A percentile compares a stretch with the other conserved stretches of the same genome.
These are phyloP conservation scores for Asterochloris sp. DNA, from an alignment of 139 green algal genomes.

Conservation along the genomic window DNA sequence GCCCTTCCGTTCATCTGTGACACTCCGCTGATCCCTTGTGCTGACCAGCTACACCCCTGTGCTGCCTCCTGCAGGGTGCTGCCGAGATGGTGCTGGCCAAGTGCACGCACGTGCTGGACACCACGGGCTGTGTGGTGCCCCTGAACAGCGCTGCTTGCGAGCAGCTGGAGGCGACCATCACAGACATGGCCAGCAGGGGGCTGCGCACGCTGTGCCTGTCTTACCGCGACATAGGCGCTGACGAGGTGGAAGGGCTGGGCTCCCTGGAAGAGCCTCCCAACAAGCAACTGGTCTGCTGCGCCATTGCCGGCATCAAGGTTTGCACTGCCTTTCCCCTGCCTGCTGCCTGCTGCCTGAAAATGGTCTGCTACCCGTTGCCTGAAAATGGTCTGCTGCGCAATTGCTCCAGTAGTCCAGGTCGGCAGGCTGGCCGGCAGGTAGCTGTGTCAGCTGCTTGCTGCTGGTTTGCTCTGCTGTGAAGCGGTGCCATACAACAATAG, in stretches of 20 bases:
- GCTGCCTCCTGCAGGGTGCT: conserved; percentile 52
- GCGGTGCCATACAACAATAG: too few species aligned
- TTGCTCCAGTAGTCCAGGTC: too few species aligned
- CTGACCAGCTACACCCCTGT: not conserved
- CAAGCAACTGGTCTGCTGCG: conserved; percentile 56
- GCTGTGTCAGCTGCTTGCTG: too few species aligned
- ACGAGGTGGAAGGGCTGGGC: conserved; percentile 28
- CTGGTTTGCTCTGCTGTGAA: too few species aligned
- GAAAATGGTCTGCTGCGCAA: not conserved
- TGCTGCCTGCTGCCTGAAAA: not conserved
- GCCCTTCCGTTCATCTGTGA: too few species aligned
- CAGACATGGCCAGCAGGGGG: conserved; percentile 75
- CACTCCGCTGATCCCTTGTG: too few species aligned
- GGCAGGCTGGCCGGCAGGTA: too few species aligned
- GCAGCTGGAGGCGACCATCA: conserved; percentile 47
- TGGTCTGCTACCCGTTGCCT: not conserved
- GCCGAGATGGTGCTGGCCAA: conserved; percentile 88
- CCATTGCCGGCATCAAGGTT: conserved; percentile 95
- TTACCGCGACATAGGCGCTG: conserved; percentile 48
- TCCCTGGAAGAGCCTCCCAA: conserved; percentile 61
- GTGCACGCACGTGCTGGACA: conserved; percentile 58
- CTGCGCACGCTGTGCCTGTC: conserved; percentile 86
- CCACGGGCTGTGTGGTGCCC: conserved; percentile 39
- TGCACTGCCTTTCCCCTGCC: not conserved
- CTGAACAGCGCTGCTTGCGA: conserved; percentile 43